Evolutionary conservation across 805 yeast species (phyloP).

Genomic region (Scheffersomyces coipomensis): DNA sequence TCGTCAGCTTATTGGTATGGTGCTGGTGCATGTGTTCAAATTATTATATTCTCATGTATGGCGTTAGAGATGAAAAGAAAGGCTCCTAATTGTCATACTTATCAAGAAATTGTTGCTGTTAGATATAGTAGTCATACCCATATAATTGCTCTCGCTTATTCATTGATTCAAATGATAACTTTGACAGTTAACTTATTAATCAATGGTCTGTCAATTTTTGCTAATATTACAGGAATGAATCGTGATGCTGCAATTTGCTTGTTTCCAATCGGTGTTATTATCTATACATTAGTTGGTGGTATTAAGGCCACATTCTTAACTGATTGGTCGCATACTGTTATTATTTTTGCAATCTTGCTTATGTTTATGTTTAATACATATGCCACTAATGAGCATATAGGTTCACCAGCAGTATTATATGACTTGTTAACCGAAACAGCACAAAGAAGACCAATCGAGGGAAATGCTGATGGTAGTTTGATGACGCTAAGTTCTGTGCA

Average conservation of each 20-base stretch:
- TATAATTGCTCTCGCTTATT: slow-evolving; percentile 68
- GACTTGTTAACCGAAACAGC: slow-evolving; percentile 69
- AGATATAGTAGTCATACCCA: slow-evolving; percentile 82
- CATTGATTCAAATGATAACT: slow-evolving; percentile 80
- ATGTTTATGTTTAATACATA: slow-evolving; percentile 79
- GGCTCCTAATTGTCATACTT: slow-evolving; percentile 92
- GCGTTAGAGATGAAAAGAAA: slow-evolving; percentile 87
- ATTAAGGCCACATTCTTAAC: slow-evolving; percentile 46
- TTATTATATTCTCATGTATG: slow-evolving; percentile 77
- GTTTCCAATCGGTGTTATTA: slow-evolving; percentile 73
- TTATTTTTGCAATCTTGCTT: slow-evolving; percentile 72
- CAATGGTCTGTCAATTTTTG: slow-evolving; percentile 85
- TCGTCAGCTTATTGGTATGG: slow-evolving; percentile 54
- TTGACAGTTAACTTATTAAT: slow-evolving; percentile 91
- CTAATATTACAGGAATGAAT: slow-evolving; percentile 74
- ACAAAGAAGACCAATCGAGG: slow-evolving; percentile 59
- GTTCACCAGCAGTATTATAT: slow-evolving; percentile 82
- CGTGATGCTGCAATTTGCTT: slow-evolving; percentile 79
- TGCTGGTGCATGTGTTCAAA: slow-evolving; percentile 88
- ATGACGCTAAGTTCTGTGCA: slow-evolving; percentile 82
- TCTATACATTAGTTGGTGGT: slow-evolving; percentile 44
- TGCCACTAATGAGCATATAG: slow-evolving; percentile 66
- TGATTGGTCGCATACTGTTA: slow-evolving; percentile 45
- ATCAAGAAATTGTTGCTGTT: slow-evolving; percentile 76
- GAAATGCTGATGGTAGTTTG: slow-evolving; percentile 84